Evolutionary conservation across 2,329 filamentous ascomycete species (phyloP).

Genomic region (Dothideomycetes sp.): DNA sequence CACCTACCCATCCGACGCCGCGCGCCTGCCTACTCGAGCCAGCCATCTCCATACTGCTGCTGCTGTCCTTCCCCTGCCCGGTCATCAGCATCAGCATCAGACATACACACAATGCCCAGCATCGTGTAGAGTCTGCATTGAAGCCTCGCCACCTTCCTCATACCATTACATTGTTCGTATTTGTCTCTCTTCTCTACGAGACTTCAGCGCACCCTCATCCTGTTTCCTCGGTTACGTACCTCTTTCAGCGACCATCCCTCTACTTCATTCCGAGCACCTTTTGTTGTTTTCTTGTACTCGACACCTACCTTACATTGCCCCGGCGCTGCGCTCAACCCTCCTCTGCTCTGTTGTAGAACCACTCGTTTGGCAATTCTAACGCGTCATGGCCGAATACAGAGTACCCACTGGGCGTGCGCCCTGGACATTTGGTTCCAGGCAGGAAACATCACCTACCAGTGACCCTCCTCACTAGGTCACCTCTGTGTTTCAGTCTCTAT

Average conservation of each 20-base stretch:
- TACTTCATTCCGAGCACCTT: background rate
- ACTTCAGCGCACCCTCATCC: background rate
- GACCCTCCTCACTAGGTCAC: background rate
- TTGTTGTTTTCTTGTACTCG: background rate
- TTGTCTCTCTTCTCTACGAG: background rate
- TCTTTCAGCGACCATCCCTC: background rate
- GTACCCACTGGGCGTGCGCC: background rate
- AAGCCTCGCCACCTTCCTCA: background rate
- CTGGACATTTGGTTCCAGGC: background rate
- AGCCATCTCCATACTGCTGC: background rate
- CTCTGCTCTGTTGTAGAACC: background rate
- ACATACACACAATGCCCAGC: background rate
- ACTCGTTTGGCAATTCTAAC: constrained; percentile 6
- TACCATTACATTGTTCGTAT: constrained; percentile 1
- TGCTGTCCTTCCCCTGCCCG: too few relatives aligned
- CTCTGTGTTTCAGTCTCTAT: background rate
- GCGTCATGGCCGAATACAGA: constrained; percentile 5
- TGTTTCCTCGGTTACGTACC: background rate
- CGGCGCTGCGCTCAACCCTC: background rate
- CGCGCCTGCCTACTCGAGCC: background rate
- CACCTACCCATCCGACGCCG: background rate
- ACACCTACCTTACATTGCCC: background rate
- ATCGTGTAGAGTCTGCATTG: background rate
- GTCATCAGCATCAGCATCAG: background rate
- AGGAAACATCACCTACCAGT: background rate